Conservation (phyloP, 768 basidiomycete species). For the Erythrobasidium yunnanense region DNA sequence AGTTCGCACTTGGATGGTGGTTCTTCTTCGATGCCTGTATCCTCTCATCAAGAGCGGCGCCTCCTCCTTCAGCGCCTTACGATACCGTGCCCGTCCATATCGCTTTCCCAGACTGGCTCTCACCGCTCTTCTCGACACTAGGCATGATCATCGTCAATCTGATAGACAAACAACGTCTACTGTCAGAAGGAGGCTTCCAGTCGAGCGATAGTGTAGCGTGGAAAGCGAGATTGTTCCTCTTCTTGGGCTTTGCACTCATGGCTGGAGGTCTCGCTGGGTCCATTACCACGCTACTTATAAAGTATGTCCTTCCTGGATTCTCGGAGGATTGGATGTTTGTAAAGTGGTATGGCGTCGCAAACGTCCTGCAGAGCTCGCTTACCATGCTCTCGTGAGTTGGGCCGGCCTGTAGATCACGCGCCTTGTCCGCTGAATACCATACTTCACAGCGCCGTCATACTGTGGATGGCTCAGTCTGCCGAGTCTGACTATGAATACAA, state of each 20-base stretch:
- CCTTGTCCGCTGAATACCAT: too few relatives aligned
- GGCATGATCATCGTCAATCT: conserved; percentile 86
- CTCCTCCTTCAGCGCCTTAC: conserved; percentile 61
- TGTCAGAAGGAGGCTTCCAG: conserved; percentile 53
- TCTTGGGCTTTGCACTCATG: conserved; percentile 93
- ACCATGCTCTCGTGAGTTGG: conserved; percentile 43
- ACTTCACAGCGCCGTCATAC: conserved; percentile 64
- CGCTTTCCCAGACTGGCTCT: conserved; percentile 88
- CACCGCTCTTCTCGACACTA: conserved; percentile 79
- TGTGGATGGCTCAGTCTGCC: conserved; percentile 83
- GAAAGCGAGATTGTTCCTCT: conserved; percentile 78
- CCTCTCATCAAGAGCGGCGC: conserved; percentile 70
- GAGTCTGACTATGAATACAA: conserved; percentile 88
- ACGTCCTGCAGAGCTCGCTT: conserved; percentile 72
- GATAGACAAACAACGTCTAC: conserved; percentile 84
- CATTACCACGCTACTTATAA: conserved; percentile 76
- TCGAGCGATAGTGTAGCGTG: conserved; percentile 57
- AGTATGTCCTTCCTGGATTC: conserved; percentile 68
- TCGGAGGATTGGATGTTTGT: conserved; percentile 51
- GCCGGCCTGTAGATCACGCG: not conserved
- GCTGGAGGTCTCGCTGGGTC: conserved; percentile 96
- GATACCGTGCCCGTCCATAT: conserved; percentile 67
- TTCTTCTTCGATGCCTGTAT: conserved; percentile 86
- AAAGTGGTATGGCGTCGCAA: conserved; percentile 84
- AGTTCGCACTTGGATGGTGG: conserved; percentile 96